These are phyloP conservation scores for Fragilariopsis cylindrus DNA, from an alignment of 108 stramenopile genomes.

Conservation along the genomic window DNA sequence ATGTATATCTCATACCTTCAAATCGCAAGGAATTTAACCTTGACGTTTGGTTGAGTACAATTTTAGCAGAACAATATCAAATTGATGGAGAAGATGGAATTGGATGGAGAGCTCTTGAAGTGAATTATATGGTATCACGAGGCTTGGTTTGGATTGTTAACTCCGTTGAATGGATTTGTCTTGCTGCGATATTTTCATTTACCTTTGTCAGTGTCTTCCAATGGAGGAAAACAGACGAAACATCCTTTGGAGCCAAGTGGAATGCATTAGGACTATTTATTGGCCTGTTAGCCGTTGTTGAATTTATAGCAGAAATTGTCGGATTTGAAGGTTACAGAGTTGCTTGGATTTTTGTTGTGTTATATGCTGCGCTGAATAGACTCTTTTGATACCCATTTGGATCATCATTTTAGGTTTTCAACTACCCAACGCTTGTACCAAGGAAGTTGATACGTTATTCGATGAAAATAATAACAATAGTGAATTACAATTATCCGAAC, in stretches of 20 bases:
- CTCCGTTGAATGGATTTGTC: conserved; percentile 33
- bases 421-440: conserved; percentile 15
- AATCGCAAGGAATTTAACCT: conserved; percentile 60
- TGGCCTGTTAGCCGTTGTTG: conserved; percentile 17
- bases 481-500: neutral
- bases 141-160: conserved; percentile 35
- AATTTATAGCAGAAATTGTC: conserved; percentile 28
- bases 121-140: conserved; percentile 38
- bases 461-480: neutral
- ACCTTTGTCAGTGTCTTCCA: conserved; percentile 23
- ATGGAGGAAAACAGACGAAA: conserved; percentile 21
- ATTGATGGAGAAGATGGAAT: conserved; percentile 38
- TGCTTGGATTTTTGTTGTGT: conserved; percentile 7
- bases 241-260: conserved; percentile 33
- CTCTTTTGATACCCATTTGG: conserved; percentile 38
- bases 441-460: conserved; percentile 6
- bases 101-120: conserved; percentile 77
- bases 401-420: conserved; percentile 29
- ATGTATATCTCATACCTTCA: conserved; percentile 37
- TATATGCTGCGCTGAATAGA: conserved; percentile 29
- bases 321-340: conserved; percentile 17
- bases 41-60: conserved; percentile 46
- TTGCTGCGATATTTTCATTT: conserved; percentile 21
- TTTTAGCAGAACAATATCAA: neutral
- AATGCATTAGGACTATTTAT: conserved; percentile 35